Percentiles rank a stretch among this genome's conserved stretches.
Evolutionary conservation across 371 early-diverging fungal species (phyloP).

Genomic region (Actinomortierella wolfii): DNA sequence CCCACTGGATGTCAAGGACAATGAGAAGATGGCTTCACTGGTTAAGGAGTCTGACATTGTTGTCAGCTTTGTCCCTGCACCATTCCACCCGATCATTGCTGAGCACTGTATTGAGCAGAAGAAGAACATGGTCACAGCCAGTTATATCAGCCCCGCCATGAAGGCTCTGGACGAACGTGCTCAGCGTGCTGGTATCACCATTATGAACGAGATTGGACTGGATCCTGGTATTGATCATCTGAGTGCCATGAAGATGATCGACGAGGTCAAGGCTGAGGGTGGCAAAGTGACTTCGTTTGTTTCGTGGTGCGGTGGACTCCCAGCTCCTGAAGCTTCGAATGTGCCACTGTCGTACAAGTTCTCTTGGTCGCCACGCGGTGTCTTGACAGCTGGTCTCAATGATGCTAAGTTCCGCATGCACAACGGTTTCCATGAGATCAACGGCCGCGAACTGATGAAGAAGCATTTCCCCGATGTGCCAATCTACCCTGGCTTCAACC

Average conservation of each 20-base stretch:
- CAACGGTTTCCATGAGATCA: conserved; percentile 55
- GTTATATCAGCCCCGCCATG: conserved; percentile 96
- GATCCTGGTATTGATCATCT: conserved; percentile 98
- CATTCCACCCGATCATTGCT: conserved; percentile 87
- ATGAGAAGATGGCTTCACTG: conserved; percentile 58
- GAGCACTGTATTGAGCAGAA: conserved; percentile 79
- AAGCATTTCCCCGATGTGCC: conserved; percentile 62
- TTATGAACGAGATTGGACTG: conserved; percentile 97
- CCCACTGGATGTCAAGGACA: conserved; percentile 56
- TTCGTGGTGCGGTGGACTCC: conserved; percentile 92
- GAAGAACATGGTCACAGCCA: conserved; percentile 96
- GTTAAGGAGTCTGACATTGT: conserved; percentile 86
- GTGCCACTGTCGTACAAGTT: conserved; percentile 93
- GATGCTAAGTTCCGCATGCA: conserved; percentile 79
- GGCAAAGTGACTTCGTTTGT: conserved; percentile 80
- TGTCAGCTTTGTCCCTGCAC: conserved; percentile 95
- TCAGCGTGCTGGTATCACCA: conserved; percentile 79
- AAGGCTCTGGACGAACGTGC: conserved; percentile 74
- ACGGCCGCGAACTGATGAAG: conserved; percentile 80
- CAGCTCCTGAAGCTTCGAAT: conserved; percentile 87
- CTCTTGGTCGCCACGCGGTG: conserved; percentile 88
- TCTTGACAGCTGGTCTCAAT: conserved; percentile 83
- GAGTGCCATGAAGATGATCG: conserved; percentile 96
- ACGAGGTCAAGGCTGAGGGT: conserved; percentile 75
- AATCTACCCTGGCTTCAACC: conserved; percentile 82